Evolutionary conservation across 2,329 filamentous ascomycete species (phyloP).

Genomic region (Trichoderma sp.): DNA sequence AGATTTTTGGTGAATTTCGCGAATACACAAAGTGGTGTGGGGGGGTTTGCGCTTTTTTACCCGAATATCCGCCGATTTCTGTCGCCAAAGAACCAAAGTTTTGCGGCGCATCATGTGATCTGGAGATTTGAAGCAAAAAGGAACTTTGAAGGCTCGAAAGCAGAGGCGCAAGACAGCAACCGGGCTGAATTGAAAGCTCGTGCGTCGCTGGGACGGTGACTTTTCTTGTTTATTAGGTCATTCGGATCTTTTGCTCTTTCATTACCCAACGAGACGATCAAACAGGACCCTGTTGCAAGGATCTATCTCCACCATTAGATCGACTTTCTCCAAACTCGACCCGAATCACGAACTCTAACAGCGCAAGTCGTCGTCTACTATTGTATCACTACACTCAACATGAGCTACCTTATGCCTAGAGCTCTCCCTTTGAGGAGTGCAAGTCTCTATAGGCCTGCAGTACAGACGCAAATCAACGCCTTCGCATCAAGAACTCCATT

Average conservation of each 20-base stretch:
- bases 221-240: neutral
- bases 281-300: neutral
- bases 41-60: constrained; percentile 26
- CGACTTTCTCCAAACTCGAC: neutral
- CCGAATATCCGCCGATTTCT: constrained; percentile 36
- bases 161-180: neutral
- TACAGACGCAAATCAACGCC: constrained; percentile 5
- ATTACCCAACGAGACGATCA: neutral
- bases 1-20: constrained; percentile 43
- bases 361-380: neutral
- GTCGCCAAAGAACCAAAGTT: constrained; percentile 2
- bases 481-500: constrained; percentile 20
- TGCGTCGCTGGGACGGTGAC: neutral
- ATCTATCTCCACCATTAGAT: neutral
- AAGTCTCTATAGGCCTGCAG: constrained; percentile 18
- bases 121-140: constrained; percentile 30
- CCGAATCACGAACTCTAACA: neutral
- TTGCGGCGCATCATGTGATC: constrained; percentile 37
- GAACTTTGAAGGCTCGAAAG: neutral
- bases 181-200: neutral
- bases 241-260: neutral
- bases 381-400: constrained; percentile 20
- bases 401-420: constrained; percentile 29
- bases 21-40: constrained; percentile 38
- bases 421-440: constrained; percentile 26